Evolutionary conservation across 768 basidiomycete species (phyloP), one percentile per base, ranked within the genome.

Genomic region (Boletellus emodensis): DNA sequence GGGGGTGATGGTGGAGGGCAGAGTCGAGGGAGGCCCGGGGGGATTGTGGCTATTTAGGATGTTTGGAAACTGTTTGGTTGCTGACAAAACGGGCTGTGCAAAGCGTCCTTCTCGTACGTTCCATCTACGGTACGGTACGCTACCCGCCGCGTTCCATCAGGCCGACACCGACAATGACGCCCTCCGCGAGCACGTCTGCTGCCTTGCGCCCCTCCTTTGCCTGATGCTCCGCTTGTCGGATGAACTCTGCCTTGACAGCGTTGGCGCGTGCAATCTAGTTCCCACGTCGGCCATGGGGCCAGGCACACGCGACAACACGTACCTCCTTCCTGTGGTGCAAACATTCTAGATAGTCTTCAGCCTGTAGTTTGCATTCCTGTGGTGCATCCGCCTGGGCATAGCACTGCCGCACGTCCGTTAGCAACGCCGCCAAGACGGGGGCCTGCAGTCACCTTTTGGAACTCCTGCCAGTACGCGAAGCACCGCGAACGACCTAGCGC

Each of bases 381-480:
- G 94, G 93, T 40, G 73, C 73, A 60, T 93, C 88, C 35, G 92
- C 80, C 51, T 80, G 75, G 6, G 87, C 85, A 65, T 94, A 96
- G 71, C 94, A 97, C 90, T 94, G 53, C 20, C 52, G 10, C 41
- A 7, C 15, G 20, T 15, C 22, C 51, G 44, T 63, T 36, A 57
- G 33, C 34, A 42, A 44, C 24, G 57, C 46, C 48, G 42, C 20
- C 36, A 28, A 32, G 39, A 14, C 22, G 2, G 41, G 34, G 11
- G 22, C 2, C 3, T 17, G 15, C 4, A 40, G 51, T 47, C 47
- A 85, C 87, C 64, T 84, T 87, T 58, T 83, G 77, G 72, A 90
- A 88, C 68, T 94, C 90, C 63, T 94, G 92, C 92, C 93, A 95
- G 72, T 86, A 90, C 12, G 82, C 76, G 69, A 94, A 94, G 71